phyloP scores from a whole-genome alignment of 345 rosid genomes.

The Nasturtium officinale region DNA sequence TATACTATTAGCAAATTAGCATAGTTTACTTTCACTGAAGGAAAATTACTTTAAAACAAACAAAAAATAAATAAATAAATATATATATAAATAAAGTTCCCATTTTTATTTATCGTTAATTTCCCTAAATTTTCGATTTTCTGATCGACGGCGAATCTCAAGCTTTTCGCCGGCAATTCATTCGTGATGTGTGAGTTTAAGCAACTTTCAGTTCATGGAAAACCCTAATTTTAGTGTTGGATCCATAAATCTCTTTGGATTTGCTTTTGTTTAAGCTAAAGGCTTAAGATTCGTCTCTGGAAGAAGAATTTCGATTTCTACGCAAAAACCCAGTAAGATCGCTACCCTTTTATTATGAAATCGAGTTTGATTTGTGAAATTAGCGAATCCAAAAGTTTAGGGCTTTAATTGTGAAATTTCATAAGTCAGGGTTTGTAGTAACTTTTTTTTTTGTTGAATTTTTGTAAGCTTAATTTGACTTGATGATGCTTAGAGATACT shows the following conservation, averaged over 20 bases:
- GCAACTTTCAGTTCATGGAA: slow-evolving; percentile 9
- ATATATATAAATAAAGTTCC: not conserved
- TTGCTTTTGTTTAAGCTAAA: slow-evolving; percentile 44
- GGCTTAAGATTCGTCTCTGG: not conserved
- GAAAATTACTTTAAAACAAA: slow-evolving; percentile 32
- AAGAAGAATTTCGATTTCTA: not conserved
- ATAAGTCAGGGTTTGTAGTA: not conserved
- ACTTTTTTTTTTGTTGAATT: slow-evolving; percentile 22
- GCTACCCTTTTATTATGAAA: slow-evolving; percentile 1
- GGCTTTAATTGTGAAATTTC: not conserved
- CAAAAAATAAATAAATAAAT: too few relatives aligned
- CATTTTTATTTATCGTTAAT: slow-evolving; percentile 36
- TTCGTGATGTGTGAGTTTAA: slow-evolving; percentile 2
- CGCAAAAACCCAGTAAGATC: slow-evolving; percentile 32
- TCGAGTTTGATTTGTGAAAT: not conserved
- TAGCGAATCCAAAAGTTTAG: slow-evolving; percentile 10
- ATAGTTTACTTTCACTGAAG: slow-evolving; percentile 40
- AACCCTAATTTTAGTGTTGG: slow-evolving; percentile 26
- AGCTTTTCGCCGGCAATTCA: slow-evolving; percentile 35
- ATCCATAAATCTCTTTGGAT: slow-evolving; percentile 49
- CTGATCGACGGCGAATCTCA: slow-evolving; percentile 39
- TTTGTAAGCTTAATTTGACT: slow-evolving; percentile 31
- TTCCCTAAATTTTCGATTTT: slow-evolving; percentile 41
- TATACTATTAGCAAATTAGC: slow-evolving; percentile 37
- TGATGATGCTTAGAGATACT: slow-evolving; percentile 21